These are phyloP conservation scores for Hibiscus mutabilis DNA, from an alignment of 345 rosid genomes.

Conservation along the genomic window DNA sequence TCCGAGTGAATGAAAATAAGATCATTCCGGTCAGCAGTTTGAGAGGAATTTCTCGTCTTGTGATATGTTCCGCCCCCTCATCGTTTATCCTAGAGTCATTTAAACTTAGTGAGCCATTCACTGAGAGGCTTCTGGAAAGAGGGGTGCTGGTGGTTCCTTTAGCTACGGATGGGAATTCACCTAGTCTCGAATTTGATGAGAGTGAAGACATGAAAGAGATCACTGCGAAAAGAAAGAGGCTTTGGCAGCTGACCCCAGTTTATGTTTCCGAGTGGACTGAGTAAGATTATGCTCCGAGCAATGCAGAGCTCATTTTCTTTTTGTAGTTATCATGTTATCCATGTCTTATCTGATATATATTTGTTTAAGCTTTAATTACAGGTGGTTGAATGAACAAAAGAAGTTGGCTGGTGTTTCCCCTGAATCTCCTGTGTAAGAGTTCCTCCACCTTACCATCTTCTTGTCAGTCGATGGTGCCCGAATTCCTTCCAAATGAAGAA, in stretches of 20 bases:
- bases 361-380: conserved; percentile 16
- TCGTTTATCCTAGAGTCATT: conserved; percentile 62
- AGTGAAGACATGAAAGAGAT: conserved; percentile 49
- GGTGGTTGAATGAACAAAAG: conserved; percentile 92
- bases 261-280: conserved; percentile 62
- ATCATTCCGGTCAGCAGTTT: conserved; percentile 54
- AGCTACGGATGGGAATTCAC: conserved; percentile 59
- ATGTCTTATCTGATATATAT: not conserved
- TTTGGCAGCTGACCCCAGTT: conserved; percentile 79
- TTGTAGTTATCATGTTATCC: not conserved
- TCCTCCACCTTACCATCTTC: not conserved
- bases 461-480: not conserved
- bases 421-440: conserved; percentile 84
- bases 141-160: conserved; percentile 87
- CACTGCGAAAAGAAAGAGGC: conserved; percentile 49
- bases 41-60: conserved; percentile 79
- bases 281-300: conserved; percentile 37
- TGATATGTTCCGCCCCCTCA: conserved; percentile 80
- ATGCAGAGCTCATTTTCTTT: not conserved
- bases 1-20: conserved; percentile 61
- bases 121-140: conserved; percentile 70
- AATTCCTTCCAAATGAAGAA: not conserved
- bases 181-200: conserved; percentile 58
- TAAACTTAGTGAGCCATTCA: conserved; percentile 64
- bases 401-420: conserved; percentile 64